Percentiles rank a stretch among this genome's conserved stretches.
phyloP scores from a whole-genome alignment of 306 rosid species.

The Prosopis cineraria region DNA sequence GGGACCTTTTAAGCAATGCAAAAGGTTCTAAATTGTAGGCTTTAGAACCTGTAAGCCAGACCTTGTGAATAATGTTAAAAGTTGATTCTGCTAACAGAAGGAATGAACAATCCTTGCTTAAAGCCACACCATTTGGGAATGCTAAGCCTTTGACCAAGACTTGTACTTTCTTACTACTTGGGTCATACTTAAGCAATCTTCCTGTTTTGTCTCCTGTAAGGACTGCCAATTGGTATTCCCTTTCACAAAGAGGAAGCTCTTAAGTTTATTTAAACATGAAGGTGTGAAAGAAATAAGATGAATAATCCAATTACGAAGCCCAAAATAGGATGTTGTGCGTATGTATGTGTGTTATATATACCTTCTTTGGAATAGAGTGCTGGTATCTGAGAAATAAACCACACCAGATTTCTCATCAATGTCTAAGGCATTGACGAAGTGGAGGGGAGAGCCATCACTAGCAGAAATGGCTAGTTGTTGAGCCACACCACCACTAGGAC shows the following conservation, averaged over 20 bases:
- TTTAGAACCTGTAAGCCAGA: constrained; percentile 42
- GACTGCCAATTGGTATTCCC: neutral
- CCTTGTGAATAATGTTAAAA: constrained; percentile 32
- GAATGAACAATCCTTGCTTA: constrained; percentile 54
- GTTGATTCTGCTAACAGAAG: constrained; percentile 49
- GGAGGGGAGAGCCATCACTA: neutral
- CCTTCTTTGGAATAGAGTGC: neutral
- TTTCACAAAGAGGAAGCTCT: neutral
- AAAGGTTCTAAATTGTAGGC: constrained; percentile 29
- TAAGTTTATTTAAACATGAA: neutral
- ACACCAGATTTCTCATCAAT: neutral
- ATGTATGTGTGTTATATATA: too few species aligned
- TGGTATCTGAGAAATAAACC: neutral
- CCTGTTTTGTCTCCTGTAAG: constrained; percentile 56
- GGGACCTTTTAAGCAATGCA: constrained; percentile 40
- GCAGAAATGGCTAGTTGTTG: neutral
- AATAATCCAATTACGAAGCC: neutral
- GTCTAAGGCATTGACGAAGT: neutral
- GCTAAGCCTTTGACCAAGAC: constrained; percentile 50
- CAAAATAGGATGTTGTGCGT: neutral
- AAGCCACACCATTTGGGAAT: constrained; percentile 71
- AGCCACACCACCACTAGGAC: neutral
- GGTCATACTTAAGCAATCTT: constrained; percentile 56
- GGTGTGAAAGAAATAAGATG: neutral
- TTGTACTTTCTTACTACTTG: constrained; percentile 38